These are phyloP conservation scores for Stentor coeruleus DNA, from an alignment of 73 alveolate species.

Conservation along the genomic window DNA sequence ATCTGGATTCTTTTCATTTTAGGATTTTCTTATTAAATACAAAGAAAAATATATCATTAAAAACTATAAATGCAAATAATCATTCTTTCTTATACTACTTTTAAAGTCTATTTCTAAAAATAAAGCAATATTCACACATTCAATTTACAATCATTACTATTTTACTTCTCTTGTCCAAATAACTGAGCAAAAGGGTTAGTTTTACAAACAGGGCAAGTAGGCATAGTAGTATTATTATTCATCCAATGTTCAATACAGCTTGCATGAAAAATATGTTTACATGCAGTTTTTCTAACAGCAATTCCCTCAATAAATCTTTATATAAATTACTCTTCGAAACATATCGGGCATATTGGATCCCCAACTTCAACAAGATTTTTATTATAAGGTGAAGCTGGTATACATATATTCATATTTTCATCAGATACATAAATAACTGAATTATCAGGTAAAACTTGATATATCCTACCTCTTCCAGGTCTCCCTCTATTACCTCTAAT, in stretches of 20 bases:
- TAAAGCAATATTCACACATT: too few relatives aligned
- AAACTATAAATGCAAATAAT: too few relatives aligned
- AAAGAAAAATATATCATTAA: too few relatives aligned
- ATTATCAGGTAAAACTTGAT: conserved; percentile 16
- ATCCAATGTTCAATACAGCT: conserved; percentile 60
- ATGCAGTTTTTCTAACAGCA: conserved; percentile 29
- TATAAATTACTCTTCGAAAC: conserved; percentile 18
- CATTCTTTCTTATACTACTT: too few relatives aligned
- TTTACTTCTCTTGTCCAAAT: too few relatives aligned
- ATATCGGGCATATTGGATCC: not conserved
- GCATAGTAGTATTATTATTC: conserved; percentile 37
- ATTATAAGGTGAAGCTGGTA: not conserved
- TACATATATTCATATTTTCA: not conserved
- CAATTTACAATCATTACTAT: too few relatives aligned
- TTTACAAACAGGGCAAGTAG: conserved; percentile 37
- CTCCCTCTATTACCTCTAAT: not conserved
- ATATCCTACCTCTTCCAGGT: not conserved
- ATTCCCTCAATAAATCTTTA: conserved; percentile 8
- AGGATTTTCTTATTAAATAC: too few relatives aligned
- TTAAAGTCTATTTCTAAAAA: too few relatives aligned
- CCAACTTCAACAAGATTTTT: conserved; percentile 26
- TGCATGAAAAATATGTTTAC: conserved; percentile 52
- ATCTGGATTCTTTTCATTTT: too few relatives aligned
- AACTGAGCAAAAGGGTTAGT: conserved; percentile 4
- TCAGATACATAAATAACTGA: not conserved